Evolutionary conservation across 2,329 filamentous ascomycete genomes (phyloP).

Genomic region (Epicoccum sorghinum): DNA sequence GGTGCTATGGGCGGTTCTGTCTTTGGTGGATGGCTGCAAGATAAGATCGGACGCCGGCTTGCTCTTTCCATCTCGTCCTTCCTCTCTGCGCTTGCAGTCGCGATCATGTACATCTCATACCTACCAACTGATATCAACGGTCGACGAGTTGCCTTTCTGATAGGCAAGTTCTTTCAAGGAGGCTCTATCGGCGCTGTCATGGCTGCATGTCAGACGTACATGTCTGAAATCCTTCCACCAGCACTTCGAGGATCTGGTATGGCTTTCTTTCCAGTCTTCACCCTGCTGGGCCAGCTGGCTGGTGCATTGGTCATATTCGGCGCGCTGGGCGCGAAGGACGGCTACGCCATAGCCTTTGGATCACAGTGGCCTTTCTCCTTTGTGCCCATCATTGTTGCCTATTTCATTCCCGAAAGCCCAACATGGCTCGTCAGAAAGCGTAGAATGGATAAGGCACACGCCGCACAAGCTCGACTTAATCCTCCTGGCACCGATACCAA

Average conservation of each 20-base stretch:
- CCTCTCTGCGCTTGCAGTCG: conserved; percentile 36
- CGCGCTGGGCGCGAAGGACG: conserved; percentile 36
- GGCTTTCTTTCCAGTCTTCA: conserved; percentile 58
- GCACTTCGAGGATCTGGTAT: conserved; percentile 55
- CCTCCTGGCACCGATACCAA: conserved; percentile 44
- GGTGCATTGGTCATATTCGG: conserved; percentile 50
- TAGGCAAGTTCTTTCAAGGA: conserved; percentile 56
- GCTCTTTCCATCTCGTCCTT: conserved; percentile 32
- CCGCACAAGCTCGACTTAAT: conserved; percentile 59
- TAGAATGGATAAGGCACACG: conserved; percentile 49
- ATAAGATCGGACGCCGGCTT: conserved; percentile 32
- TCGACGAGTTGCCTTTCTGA: conserved; percentile 48
- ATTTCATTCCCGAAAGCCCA: conserved; percentile 59
- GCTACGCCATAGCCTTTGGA: conserved; percentile 52
- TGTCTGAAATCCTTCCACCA: conserved; percentile 58
- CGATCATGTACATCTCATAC: conserved; percentile 39
- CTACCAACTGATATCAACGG: conserved; percentile 28
- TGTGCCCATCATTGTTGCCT: conserved; percentile 51
- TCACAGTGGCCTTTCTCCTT: conserved; percentile 55
- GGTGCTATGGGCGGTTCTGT: conserved; percentile 38
- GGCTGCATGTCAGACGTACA: conserved; percentile 51
- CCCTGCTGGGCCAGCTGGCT: conserved; percentile 56
- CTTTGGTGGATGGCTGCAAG: conserved; percentile 35
- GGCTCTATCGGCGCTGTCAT: conserved; percentile 54
- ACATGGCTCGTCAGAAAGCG: conserved; percentile 55